A percentile compares a stretch with the other conserved stretches of the same genome.
Conservation (phyloP, 2,329 filamentous ascomycete genomes). For the Trichoderma koningii region DNA sequence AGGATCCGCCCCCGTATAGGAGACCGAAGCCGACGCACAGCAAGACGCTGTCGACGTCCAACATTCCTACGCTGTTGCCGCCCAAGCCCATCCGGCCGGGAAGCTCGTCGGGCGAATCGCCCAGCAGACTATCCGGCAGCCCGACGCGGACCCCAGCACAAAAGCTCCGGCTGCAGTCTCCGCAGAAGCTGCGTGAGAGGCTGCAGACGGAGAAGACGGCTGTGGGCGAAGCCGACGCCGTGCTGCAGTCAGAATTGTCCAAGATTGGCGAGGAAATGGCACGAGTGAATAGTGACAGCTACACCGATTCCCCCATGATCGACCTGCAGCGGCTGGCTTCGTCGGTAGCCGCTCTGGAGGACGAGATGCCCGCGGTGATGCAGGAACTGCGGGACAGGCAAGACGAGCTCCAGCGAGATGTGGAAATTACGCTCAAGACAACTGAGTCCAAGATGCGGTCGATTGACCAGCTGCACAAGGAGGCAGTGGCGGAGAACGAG, state of each 20-base stretch:
- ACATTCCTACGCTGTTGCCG: constrained; percentile 59
- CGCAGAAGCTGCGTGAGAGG: constrained; percentile 79
- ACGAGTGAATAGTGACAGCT: constrained; percentile 48
- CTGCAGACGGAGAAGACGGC: constrained; percentile 78
- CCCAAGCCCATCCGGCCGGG: constrained; percentile 46
- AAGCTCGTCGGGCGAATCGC: constrained; percentile 34
- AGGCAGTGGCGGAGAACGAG: constrained; percentile 88
- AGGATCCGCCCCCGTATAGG: constrained; percentile 29
- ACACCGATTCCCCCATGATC: constrained; percentile 37
- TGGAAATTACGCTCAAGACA: constrained; percentile 70
- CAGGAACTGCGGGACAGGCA: constrained; percentile 63
- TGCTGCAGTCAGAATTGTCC: constrained; percentile 72
- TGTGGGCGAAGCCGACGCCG: constrained; percentile 68
- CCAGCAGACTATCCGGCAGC: constrained; percentile 32
- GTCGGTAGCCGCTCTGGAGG: constrained; percentile 67
- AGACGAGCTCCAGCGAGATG: constrained; percentile 65
- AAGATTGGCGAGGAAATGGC: constrained; percentile 82
- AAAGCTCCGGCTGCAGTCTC: constrained; percentile 68
- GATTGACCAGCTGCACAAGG: constrained; percentile 86
- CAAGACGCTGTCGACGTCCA: constrained; percentile 56
- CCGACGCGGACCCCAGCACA: constrained; percentile 41
- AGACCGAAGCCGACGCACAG: constrained; percentile 42
- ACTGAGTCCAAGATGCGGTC: constrained; percentile 77
- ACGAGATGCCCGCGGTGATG: constrained; percentile 61
- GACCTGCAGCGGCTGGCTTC: constrained; percentile 55